Evolutionary conservation across 441 rosid species (phyloP).

Genomic region (Mallotus japonicus): DNA sequence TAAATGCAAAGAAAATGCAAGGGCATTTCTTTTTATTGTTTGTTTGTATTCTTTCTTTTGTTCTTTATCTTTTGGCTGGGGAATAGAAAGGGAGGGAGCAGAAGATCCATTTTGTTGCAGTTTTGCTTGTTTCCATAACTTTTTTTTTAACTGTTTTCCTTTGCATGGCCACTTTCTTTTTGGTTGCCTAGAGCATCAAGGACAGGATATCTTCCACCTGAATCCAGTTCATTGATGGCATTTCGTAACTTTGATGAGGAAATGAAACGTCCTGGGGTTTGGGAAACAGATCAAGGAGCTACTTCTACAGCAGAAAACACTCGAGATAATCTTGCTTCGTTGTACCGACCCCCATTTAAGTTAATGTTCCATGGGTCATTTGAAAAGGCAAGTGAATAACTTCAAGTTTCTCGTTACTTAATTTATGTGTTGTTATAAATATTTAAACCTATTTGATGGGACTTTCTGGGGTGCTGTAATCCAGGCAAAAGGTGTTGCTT

Average conservation of each 20-base stretch:
- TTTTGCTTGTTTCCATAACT: background rate
- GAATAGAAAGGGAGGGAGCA: background rate
- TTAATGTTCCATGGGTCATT: conserved; percentile 84
- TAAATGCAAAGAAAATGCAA: background rate
- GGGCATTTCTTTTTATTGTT: background rate
- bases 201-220: conserved; percentile 44
- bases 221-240: conserved; percentile 63
- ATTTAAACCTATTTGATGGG: conserved; percentile 9
- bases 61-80: background rate
- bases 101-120: background rate
- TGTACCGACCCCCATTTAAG: conserved; percentile 89
- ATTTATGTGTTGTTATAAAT: background rate
- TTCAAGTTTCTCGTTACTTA: conserved; percentile 8
- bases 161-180: background rate
- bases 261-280: conserved; percentile 77
- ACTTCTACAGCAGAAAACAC: conserved; percentile 61
- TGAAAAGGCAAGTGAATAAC: conserved; percentile 58
- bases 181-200: conserved; percentile 46
- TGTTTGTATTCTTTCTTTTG: background rate
- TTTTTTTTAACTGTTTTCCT: background rate
- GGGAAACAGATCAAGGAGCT: conserved; percentile 81
- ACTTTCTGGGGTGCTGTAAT: conserved; percentile 14
- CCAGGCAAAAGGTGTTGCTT: conserved; percentile 78
- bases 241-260: conserved; percentile 92
- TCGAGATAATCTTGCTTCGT: conserved; percentile 85